phyloP scores from a whole-genome alignment of 495 filamentous ascomycete genomes.

The Evernia prunastri region DNA sequence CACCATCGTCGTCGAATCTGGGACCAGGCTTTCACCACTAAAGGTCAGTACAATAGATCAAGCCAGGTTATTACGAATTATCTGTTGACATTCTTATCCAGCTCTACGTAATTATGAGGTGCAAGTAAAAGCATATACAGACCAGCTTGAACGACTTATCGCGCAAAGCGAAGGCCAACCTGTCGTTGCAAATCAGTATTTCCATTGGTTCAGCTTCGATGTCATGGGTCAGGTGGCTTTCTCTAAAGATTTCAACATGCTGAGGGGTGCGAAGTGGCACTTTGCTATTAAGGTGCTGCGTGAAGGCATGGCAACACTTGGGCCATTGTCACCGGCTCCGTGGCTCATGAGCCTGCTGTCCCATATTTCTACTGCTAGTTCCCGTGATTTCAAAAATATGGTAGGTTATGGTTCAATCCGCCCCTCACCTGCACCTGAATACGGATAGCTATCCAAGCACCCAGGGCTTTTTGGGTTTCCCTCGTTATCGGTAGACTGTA shows the following conservation, averaged over 20 bases:
- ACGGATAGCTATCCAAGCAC: too few relatives aligned
- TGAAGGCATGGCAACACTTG: neutral
- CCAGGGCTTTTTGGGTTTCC: too few relatives aligned
- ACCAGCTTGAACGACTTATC: neutral
- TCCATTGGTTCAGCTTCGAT: conserved; percentile 17
- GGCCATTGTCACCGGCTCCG: neutral
- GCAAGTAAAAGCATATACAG: neutral
- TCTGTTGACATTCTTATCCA: too few relatives aligned
- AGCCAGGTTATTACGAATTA: neutral
- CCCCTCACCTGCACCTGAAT: too few relatives aligned
- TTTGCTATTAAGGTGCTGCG: neutral
- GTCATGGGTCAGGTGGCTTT: conserved; percentile 16
- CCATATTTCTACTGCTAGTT: too few relatives aligned
- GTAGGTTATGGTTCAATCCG: too few relatives aligned
- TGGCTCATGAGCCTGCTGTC: neutral
- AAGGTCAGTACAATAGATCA: conserved; percentile 11
- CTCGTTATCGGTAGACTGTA: too few relatives aligned
- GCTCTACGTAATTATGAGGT: neutral
- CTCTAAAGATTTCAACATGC: conserved; percentile 12
- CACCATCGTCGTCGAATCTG: conserved; percentile 35
- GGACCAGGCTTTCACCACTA: conserved; percentile 35
- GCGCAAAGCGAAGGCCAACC: neutral
- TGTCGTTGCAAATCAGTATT: conserved; percentile 2
- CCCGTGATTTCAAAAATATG: too few relatives aligned
- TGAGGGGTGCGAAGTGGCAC: conserved; percentile 2